phyloP scores from a whole-genome alignment of 495 filamentous ascomycete species.

The Peziza echinospora region DNA sequence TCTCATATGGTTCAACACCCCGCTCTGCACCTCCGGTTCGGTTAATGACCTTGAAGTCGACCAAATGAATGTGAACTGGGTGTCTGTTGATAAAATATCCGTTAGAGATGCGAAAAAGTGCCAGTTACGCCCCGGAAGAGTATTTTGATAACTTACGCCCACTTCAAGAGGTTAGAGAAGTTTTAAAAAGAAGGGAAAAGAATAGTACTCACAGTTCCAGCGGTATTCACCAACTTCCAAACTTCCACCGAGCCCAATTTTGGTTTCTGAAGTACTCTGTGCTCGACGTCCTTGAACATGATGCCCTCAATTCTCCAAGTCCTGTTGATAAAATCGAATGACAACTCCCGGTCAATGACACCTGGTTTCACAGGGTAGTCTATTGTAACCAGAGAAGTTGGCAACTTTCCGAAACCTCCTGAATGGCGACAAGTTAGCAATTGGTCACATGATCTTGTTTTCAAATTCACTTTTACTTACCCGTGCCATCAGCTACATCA shows the following conservation, averaged over 20 bases:
- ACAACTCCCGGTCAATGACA: constrained; percentile 25
- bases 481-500: no score
- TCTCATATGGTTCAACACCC: constrained; percentile 28
- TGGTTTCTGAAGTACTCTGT: constrained; percentile 29
- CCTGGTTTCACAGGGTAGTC: constrained; percentile 17
- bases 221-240: constrained; percentile 29
- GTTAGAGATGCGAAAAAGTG: no score
- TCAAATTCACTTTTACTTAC: no score
- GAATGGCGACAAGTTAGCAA: no score
- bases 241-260: constrained; percentile 26
- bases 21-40: constrained; percentile 22
- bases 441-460: no score
- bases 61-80: constrained; percentile 35
- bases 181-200: no score
- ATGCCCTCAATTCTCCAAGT: constrained; percentile 32
- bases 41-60: constrained; percentile 30
- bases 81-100: no score
- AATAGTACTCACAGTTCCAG: no score
- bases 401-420: constrained; percentile 19
- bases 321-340: constrained; percentile 25
- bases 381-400: constrained; percentile 16
- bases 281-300: constrained; percentile 26
- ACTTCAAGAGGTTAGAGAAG: no score
- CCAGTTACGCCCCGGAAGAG: no score
- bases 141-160: no score